These are phyloP conservation scores for Saccharomycopsis sp. DNA, from an alignment of 805 yeast genomes.

Conservation along the genomic window DNA sequence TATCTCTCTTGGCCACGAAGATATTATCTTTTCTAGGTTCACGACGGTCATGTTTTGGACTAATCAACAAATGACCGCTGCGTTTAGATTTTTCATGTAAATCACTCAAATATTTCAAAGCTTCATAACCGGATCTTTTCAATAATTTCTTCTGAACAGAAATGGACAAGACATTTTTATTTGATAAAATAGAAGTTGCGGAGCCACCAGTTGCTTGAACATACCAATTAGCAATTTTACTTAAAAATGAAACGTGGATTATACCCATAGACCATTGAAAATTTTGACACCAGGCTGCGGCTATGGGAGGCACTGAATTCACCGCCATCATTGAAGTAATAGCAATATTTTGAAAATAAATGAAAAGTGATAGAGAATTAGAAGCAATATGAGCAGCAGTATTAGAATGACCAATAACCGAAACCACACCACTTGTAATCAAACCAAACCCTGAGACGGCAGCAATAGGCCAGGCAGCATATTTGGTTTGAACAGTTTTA, in stretches of 20 bases:
- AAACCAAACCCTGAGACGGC: conserved; percentile 85
- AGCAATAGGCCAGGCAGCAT: conserved; percentile 95
- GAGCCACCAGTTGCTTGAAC: conserved; percentile 91
- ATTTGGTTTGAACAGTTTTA: conserved; percentile 87
- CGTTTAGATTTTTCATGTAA: conserved; percentile 14
- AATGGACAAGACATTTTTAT: conserved; percentile 61
- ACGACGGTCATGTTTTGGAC: conserved; percentile 10
- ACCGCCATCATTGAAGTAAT: conserved; percentile 95
- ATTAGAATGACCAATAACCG: conserved; percentile 80
- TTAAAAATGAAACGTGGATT: conserved; percentile 70
- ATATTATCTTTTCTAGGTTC: conserved; percentile 1
- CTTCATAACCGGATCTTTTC: conserved; percentile 33
- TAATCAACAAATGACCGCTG: conserved; percentile 11
- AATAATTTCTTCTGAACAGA: conserved; percentile 64
- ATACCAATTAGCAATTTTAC: conserved; percentile 84
- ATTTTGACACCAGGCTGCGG: conserved; percentile 96
- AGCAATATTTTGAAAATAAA: conserved; percentile 90
- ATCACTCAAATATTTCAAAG: conserved; percentile 23
- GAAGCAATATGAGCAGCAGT: conserved; percentile 98
- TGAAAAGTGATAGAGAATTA: conserved; percentile 84
- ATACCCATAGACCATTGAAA: conserved; percentile 96
- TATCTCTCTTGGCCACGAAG: conserved; percentile 21
- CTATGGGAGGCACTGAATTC: conserved; percentile 87
- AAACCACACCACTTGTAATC: conserved; percentile 77
- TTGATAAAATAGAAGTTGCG: conserved; percentile 66